These are phyloP conservation scores for Alternaria sp. DNA, from an alignment of 2,329 filamentous ascomycete species.

Conservation along the genomic window DNA sequence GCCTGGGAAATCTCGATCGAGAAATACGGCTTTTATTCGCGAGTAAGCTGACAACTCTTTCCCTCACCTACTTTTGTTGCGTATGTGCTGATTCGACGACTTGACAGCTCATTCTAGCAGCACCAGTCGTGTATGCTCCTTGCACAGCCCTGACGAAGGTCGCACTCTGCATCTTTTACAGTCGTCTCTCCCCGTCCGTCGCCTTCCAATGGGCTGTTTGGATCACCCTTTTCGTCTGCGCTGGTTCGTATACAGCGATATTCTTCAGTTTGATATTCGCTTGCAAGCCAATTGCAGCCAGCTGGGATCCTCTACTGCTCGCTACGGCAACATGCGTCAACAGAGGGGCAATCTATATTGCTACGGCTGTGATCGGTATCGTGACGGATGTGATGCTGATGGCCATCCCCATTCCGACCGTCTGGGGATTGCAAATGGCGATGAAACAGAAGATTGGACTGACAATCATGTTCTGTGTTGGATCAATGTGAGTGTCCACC, in stretches of 20 bases:
- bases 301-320: slow-evolving; percentile 24
- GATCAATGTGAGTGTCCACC: slow-evolving; percentile 22
- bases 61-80: not conserved
- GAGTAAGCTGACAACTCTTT: slow-evolving; percentile 2
- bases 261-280: slow-evolving; percentile 32
- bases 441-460: slow-evolving; percentile 25
- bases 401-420: slow-evolving; percentile 23
- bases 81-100: not conserved
- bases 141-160: slow-evolving; percentile 24
- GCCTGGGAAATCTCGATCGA: slow-evolving; percentile 30
- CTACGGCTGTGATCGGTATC: slow-evolving; percentile 25
- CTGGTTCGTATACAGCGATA: slow-evolving; percentile 24
- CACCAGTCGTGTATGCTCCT: slow-evolving; percentile 19
- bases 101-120: slow-evolving; percentile 19
- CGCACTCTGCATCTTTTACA: slow-evolving; percentile 27
- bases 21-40: slow-evolving; percentile 18
- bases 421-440: slow-evolving; percentile 26
- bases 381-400: slow-evolving; percentile 27
- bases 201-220: slow-evolving; percentile 19
- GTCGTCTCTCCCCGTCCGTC: slow-evolving; percentile 14
- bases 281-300: slow-evolving; percentile 27
- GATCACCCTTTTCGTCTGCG: slow-evolving; percentile 20
- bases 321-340: slow-evolving; percentile 21
- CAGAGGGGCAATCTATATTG: slow-evolving; percentile 28
- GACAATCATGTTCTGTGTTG: slow-evolving; percentile 24